phyloP scores from a whole-genome alignment of 768 basidiomycete species.

The Lentinula raphanica region DNA sequence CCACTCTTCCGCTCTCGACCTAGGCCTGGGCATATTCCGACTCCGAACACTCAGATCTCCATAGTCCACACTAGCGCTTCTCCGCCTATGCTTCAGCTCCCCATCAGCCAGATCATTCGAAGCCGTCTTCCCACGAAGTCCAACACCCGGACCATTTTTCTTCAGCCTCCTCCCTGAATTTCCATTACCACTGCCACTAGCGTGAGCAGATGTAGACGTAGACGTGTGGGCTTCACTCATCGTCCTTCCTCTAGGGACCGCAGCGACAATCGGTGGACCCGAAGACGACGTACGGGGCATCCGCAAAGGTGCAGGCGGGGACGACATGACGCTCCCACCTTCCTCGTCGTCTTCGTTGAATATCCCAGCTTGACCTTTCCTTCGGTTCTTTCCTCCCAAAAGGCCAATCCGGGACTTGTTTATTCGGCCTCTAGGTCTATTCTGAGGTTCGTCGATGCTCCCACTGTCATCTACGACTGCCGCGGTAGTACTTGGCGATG shows the following conservation, averaged over 20 bases:
- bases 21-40: slow-evolving; percentile 9
- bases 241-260: neutral
- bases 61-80: slow-evolving; percentile 9
- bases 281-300: neutral
- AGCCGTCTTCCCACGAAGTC: neutral
- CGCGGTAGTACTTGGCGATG: neutral
- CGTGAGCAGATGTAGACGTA: neutral
- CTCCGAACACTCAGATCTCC: slow-evolving; percentile 14
- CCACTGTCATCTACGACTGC: slow-evolving; percentile 17
- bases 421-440: slow-evolving; percentile 11
- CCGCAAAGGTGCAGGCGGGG: slow-evolving; percentile 6
- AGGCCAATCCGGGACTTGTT: neutral
- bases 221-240: neutral
- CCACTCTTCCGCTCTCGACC: slow-evolving; percentile 16
- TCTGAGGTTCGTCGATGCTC: slow-evolving; percentile 17
- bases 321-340: slow-evolving; percentile 7
- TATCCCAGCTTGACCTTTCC: slow-evolving; percentile 16
- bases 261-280: too few species aligned
- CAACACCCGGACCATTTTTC: neutral
- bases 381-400: slow-evolving; percentile 4
- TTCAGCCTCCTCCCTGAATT: neutral
- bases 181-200: neutral
- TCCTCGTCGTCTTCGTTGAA: slow-evolving; percentile 4
- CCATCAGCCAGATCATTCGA: neutral
- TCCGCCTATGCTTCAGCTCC: neutral